Percentiles rank a stretch among this genome's conserved stretches.
Conservation (phyloP, 495 filamentous ascomycete genomes). For the Neurospora discreta region DNA sequence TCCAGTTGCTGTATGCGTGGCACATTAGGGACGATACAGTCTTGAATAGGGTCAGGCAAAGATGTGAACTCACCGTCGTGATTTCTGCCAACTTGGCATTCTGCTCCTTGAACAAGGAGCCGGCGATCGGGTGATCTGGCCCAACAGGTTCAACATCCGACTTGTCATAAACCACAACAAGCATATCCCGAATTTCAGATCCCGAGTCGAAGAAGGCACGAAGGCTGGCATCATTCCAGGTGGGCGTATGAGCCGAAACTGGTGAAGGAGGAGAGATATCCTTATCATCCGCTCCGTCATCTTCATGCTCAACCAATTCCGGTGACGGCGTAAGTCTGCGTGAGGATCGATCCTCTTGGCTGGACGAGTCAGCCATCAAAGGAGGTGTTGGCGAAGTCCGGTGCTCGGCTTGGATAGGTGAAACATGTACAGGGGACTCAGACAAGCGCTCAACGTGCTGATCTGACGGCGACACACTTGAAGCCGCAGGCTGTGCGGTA, state of each 20-base stretch:
- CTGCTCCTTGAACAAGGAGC: conserved; percentile 72
- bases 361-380: conserved; percentile 54
- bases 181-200: conserved; percentile 80
- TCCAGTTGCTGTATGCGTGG: conserved; percentile 50
- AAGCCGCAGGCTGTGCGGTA: conserved; percentile 13
- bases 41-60: conserved; percentile 1
- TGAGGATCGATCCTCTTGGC: conserved; percentile 51
- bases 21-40: conserved; percentile 12
- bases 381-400: conserved; percentile 32
- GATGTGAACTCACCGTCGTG: conserved; percentile 45
- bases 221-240: conserved; percentile 79
- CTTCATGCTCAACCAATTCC: conserved; percentile 46
- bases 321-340: conserved; percentile 58
- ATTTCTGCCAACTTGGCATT: conserved; percentile 73
- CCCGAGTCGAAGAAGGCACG: conserved; percentile 86
- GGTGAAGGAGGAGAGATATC: conserved; percentile 35
- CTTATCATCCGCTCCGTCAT: conserved; percentile 28
- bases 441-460: conserved; percentile 43
- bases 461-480: conserved; percentile 7
- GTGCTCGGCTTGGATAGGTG: conserved; percentile 40
- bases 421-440: conserved; percentile 70
- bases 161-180: conserved; percentile 86
- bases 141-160: conserved; percentile 63
- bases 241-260: conserved; percentile 29
- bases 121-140: conserved; percentile 73